Percentiles rank a stretch among this genome's conserved stretches.
Evolutionary conservation across 139 green algal genomes (phyloP).

Genomic region (Chlamydomonas applanata): DNA sequence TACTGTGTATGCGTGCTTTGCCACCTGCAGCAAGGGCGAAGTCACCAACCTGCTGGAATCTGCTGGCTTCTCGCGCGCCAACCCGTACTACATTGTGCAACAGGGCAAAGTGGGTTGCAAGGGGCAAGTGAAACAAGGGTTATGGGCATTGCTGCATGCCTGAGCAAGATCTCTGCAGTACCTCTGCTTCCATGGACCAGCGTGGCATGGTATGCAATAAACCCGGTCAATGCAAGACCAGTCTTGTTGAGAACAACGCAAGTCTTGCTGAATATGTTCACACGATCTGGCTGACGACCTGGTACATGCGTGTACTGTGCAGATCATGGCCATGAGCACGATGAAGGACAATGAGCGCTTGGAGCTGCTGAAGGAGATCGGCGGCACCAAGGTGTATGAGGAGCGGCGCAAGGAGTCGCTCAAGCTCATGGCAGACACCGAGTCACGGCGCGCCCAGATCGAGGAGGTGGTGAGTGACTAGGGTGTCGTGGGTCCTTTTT

Average conservation of each 20-base stretch:
- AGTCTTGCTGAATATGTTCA: no score
- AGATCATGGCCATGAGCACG: constrained; percentile 70
- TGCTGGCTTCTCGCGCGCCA: constrained; percentile 92
- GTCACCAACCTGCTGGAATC: constrained; percentile 95
- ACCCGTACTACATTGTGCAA: constrained; percentile 99
- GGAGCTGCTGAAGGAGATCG: constrained; percentile 98
- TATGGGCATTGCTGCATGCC: no score
- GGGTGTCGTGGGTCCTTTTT: no score
- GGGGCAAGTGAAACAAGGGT: no score
- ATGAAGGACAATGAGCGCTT: constrained; percentile 93
- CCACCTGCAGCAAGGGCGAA: constrained; percentile 81
- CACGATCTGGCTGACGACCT: no score
- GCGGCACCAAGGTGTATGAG: constrained; percentile 89
- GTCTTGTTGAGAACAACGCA: no score
- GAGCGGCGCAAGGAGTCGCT: constrained; percentile 83
- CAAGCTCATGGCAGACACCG: constrained; percentile 87
- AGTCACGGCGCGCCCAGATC: constrained; percentile 70
- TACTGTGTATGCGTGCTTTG: no score
- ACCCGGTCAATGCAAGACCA: no score
- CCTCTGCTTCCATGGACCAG: no score
- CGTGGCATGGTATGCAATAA: no score
- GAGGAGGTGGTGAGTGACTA: constrained; percentile 66
- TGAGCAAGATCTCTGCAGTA: no score
- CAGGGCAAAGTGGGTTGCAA: constrained; percentile 81
- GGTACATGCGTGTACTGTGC: background rate